Conservation (phyloP, 2,329 filamentous ascomycete genomes). For the Fusarium setosum region DNA sequence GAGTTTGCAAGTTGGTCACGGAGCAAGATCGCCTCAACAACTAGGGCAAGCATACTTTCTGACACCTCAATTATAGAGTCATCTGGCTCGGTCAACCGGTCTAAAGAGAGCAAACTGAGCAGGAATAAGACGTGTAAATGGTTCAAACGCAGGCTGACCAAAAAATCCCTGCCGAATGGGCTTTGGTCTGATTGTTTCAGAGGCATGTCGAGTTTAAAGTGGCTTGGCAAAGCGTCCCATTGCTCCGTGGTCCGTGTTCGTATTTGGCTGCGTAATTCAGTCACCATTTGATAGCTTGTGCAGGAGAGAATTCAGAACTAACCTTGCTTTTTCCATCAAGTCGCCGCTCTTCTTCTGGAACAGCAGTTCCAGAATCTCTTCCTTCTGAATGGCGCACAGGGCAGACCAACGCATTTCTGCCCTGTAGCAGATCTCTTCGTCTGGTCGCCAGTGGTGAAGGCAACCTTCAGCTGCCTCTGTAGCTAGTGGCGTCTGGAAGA, state of each 20-base stretch:
- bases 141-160: conserved; percentile 5
- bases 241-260: no score
- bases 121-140: conserved; percentile 23
- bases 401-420: no score
- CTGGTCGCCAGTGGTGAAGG: no score
- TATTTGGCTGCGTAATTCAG: no score
- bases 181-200: background rate
- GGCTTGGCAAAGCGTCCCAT: conserved; percentile 8
- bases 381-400: no score
- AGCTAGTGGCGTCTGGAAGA: background rate
- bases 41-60: conserved; percentile 10
- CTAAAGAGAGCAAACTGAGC: background rate
- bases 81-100: no score
- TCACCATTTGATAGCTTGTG: background rate
- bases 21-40: conserved; percentile 16
- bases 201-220: background rate
- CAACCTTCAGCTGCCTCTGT: background rate
- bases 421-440: no score
- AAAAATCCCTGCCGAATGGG: conserved; percentile 9
- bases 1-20: conserved; percentile 10
- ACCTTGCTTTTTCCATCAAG: background rate
- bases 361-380: no score
- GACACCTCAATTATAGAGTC: background rate
- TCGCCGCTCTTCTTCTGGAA: no score
- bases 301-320: background rate